phyloP scores from a whole-genome alignment of 768 basidiomycete species.

The Phanerochaete sordida region DNA sequence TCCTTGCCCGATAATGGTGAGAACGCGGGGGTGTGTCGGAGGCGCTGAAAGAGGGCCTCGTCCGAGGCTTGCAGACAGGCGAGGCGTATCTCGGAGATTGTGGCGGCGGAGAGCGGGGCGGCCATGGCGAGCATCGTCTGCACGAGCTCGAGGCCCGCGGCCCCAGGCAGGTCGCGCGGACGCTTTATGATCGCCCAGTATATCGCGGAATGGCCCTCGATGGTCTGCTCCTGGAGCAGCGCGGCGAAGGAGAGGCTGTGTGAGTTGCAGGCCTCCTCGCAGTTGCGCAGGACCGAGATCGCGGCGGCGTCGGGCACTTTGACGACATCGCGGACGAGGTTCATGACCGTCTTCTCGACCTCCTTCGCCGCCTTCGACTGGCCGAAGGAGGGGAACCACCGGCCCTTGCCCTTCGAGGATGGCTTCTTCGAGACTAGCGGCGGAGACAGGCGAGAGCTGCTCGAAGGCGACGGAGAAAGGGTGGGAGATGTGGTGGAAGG shows the following conservation, averaged over 20 bases:
- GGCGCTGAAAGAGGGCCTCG: conserved; percentile 55
- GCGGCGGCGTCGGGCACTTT: conserved; percentile 22
- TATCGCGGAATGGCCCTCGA: conserved; percentile 62
- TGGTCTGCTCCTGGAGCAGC: conserved; percentile 57
- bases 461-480: neutral
- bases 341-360: conserved; percentile 48
- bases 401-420: neutral
- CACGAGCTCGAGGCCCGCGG: conserved; percentile 31
- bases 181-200: conserved; percentile 75
- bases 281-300: conserved; percentile 53
- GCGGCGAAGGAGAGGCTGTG: conserved; percentile 48
- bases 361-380: conserved; percentile 36
- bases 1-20: conserved; percentile 51
- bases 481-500: neutral
- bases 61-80: conserved; percentile 66
- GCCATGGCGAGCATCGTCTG: conserved; percentile 53
- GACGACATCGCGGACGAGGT: conserved; percentile 50
- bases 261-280: conserved; percentile 54
- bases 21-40: conserved; percentile 51
- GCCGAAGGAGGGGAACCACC: conserved; percentile 17
- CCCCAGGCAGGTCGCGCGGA: conserved; percentile 23
- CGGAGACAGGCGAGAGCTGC: neutral
- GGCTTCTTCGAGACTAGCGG: neutral
- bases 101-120: conserved; percentile 36
- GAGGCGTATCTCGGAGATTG: conserved; percentile 57